Base-by-base conservation (phyloP, 2,329 filamentous ascomycete species). In the Trichoderma hamatum region DNA sequence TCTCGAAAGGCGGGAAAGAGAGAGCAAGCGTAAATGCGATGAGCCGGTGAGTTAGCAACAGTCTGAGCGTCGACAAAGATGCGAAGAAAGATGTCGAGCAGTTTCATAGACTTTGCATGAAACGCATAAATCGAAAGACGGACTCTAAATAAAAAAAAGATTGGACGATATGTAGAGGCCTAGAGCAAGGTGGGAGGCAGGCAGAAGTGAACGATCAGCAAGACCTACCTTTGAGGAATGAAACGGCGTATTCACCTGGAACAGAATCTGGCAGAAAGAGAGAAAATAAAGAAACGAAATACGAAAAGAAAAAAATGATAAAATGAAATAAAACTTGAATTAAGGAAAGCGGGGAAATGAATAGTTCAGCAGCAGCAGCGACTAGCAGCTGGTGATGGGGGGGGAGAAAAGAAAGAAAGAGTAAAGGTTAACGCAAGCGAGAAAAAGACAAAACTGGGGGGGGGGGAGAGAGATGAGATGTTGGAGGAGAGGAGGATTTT, bases 341-440 rank as follows among this genome's bases (percentile, higher is more conserved):
- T 54, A 66, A 66, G 13, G 63, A 66, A 66, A 66, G 63, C 54
- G 63, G 63, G 54, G 54, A 66, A 66, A 58, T 54, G 54, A 58
- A 66, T 5, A 43, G 39, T 28, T 26, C 16, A 19, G 52, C 63
- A 66, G 28, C 63, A 58, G 51, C 63, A 49, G 63, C 63, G 39
- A 28, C 39, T 58, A 24, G 26, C 63, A 66, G 63, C 63, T 58
- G 63, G 54, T 24, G 63, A 66, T 66, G 63, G 26, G 46, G 9
- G 14, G 34, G 43, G 24, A 64, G 56, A 34, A 51, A 26, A 51
- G 61, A 52, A 52, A 36, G 46, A 65, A 55, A 36, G 46, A 34
- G 67, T 56, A 30, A 69, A 69, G 58, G 36, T 66, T 66, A 58
- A 58, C 52, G 52, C 63, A 66, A 66, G 63, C 63, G 63, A 66